These are phyloP conservation scores for Aspergillus terreus DNA, from an alignment of 2,329 filamentous ascomycete species.

Conservation along the genomic window DNA sequence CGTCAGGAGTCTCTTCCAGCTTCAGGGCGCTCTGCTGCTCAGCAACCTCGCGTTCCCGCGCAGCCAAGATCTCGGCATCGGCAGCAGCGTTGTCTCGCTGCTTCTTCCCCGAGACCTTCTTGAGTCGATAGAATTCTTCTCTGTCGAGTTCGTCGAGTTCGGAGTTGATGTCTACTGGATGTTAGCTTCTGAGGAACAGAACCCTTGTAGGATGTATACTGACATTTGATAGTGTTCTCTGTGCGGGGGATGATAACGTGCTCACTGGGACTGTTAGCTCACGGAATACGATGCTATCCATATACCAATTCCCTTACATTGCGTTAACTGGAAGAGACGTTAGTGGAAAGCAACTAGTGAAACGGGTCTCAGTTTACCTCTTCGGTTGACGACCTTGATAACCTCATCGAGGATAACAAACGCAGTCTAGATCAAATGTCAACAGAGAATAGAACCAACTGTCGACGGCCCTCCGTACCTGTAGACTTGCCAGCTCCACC, in stretches of 20 bases:
- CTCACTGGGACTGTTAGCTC: constrained; percentile 34
- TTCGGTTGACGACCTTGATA: constrained; percentile 97
- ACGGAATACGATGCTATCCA: too few relatives aligned
- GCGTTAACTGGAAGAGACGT: constrained; percentile 67
- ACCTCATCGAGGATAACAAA: constrained; percentile 98
- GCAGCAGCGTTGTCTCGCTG: constrained; percentile 69
- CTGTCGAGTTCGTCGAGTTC: constrained; percentile 95
- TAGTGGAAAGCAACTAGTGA: constrained; percentile 1
- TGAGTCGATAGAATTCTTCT: constrained; percentile 96
- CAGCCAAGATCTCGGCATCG: constrained; percentile 70
- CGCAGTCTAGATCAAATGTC: constrained; percentile 60
- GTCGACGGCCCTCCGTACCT: constrained; percentile 45
- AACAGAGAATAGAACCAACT: not conserved
- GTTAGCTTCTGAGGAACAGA: not conserved
- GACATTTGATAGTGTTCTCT: constrained; percentile 98
- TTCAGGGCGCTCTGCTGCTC: constrained; percentile 26
- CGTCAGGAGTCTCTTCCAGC: constrained; percentile 53
- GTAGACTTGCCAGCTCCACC: constrained; percentile 89
- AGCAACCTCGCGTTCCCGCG: constrained; percentile 26
- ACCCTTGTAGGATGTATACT: constrained; percentile 20
- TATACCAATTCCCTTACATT: constrained; percentile 59
- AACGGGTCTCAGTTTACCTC: constrained; percentile 57
- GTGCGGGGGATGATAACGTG: constrained; percentile 90
- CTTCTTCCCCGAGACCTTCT: constrained; percentile 89
- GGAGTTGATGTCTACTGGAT: constrained; percentile 77